A percentile compares a stretch with the other conserved stretches of the same genome.
Conservation (phyloP, 805 yeast species). For the Myxozyma vanderwaltii region DNA sequence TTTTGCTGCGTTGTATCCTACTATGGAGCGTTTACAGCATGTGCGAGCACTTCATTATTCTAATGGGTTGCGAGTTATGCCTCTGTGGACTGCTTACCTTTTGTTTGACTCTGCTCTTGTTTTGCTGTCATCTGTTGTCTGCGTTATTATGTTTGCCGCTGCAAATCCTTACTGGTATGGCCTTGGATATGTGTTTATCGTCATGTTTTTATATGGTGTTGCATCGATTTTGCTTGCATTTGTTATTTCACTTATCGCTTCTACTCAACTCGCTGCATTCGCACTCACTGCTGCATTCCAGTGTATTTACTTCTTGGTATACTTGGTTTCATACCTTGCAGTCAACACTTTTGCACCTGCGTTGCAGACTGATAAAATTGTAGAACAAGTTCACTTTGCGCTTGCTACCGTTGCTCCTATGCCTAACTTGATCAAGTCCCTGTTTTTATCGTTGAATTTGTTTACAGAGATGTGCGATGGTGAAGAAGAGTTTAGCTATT, state of each 20-base stretch:
- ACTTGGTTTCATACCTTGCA: slow-evolving; percentile 41
- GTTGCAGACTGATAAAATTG: slow-evolving; percentile 33
- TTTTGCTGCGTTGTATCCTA: slow-evolving; percentile 42
- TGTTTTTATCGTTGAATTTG: slow-evolving; percentile 41
- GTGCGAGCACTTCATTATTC: slow-evolving; percentile 46
- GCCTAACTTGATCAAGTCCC: slow-evolving; percentile 38
- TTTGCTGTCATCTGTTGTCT: slow-evolving; percentile 37
- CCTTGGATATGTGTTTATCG: slow-evolving; percentile 41
- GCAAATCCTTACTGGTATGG: slow-evolving; percentile 37
- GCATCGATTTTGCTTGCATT: slow-evolving; percentile 40
- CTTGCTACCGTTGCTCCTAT: slow-evolving; percentile 40
- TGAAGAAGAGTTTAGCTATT: slow-evolving; percentile 35
- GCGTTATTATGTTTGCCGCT: slow-evolving; percentile 39
- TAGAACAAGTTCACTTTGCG: slow-evolving; percentile 39
- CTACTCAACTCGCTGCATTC: slow-evolving; percentile 46
- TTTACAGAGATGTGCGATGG: slow-evolving; percentile 41
- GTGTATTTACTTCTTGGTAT: slow-evolving; percentile 41
- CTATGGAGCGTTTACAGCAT: slow-evolving; percentile 42
- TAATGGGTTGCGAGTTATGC: slow-evolving; percentile 42
- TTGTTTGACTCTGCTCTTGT: slow-evolving; percentile 37
- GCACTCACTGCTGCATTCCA: slow-evolving; percentile 43
- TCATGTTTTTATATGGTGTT: slow-evolving; percentile 41
- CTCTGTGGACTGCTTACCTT: slow-evolving; percentile 43
- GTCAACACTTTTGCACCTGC: slow-evolving; percentile 41
- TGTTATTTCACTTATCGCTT: slow-evolving; percentile 41